Evolutionary conservation across 2,329 filamentous ascomycete genomes (phyloP), one percentile per base, ranked within the genome.

Genomic region (Trichoderma sp.): DNA sequence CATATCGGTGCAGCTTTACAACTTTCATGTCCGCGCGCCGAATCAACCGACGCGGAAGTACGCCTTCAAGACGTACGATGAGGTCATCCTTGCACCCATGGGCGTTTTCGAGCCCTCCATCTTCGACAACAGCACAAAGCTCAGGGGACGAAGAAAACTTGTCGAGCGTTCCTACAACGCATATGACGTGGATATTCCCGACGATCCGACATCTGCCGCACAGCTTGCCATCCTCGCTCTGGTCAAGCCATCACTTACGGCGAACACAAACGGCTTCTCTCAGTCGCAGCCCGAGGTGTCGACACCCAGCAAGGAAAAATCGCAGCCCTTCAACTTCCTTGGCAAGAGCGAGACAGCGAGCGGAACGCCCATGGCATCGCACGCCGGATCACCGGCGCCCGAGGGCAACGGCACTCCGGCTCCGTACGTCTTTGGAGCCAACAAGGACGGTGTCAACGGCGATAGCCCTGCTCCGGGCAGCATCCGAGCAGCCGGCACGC

Each of bases 61-160:
- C 77, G 87, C 88, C 47, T 98, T 97, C 83, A 98, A 98, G 81
- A 93, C 91, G 0, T 99, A 98, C 73, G 95, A 99, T 71, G 95
- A 98, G 76, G 90, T 96, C 24, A 91, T 96, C 71, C 83, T 99
- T n/a, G 90, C 95, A 0, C 90, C 93, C 1, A 92, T 97, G 89
- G 93, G 93, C n/a, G 91, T 93, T 72, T 97, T 96, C 76, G 90
- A 94, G 67, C 94, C 95, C 0, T 81, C 85, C 2, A 90, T 97
- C 63, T 97, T 98, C 70, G 92, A 96, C 74, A 90, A 93, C 71
- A 87, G 84, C 30, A 79, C 85, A 43, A 99, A 99, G 80, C 84
- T 98, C 12, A 81, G 83, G 21, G 89, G 91, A 48, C 88, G 94
- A 57, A 87, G 92, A 69, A 93, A 90, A 72, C 82, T 98, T 24